phyloP scores from a whole-genome alignment of 2,329 filamentous ascomycete species.

The Penicillium sp. region DNA sequence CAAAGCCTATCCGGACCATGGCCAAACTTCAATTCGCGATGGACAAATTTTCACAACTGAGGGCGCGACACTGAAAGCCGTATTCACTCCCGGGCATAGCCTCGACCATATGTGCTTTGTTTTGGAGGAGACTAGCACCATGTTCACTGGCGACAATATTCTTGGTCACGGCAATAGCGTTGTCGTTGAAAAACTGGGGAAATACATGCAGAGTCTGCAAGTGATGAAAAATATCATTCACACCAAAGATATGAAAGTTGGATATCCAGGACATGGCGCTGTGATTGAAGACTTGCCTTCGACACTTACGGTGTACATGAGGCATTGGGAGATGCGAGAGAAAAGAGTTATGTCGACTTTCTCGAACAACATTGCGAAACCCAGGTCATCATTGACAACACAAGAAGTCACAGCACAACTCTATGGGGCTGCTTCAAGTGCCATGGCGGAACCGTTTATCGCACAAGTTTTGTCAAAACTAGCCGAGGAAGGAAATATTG shows the following conservation, averaged over 20 bases:
- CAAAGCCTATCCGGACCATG: conserved; percentile 3
- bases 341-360: conserved; percentile 3
- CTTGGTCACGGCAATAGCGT: conserved; percentile 10
- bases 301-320: not conserved
- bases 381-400: not conserved
- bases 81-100: conserved; percentile 9
- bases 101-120: conserved; percentile 11
- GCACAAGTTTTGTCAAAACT: conserved; percentile 4
- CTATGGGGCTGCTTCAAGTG: not conserved
- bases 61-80: conserved; percentile 1
- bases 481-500: conserved; percentile 1
- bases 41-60: conserved; percentile 2
- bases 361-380: not conserved
- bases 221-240: not conserved
- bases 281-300: conserved; percentile 5
- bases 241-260: not conserved
- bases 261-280: conserved; percentile 8
- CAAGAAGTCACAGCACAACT: not conserved
- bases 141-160: conserved; percentile 11
- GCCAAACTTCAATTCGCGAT: conserved; percentile 1
- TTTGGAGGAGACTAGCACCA: not conserved
- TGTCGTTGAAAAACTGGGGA: conserved; percentile 3
- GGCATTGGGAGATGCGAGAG: conserved; percentile 6
- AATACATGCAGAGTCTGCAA: conserved; percentile 5
- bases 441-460: conserved; percentile 1